Conservation (phyloP, 1,284 basidiomycete species). For the Irpex lacteus region DNA sequence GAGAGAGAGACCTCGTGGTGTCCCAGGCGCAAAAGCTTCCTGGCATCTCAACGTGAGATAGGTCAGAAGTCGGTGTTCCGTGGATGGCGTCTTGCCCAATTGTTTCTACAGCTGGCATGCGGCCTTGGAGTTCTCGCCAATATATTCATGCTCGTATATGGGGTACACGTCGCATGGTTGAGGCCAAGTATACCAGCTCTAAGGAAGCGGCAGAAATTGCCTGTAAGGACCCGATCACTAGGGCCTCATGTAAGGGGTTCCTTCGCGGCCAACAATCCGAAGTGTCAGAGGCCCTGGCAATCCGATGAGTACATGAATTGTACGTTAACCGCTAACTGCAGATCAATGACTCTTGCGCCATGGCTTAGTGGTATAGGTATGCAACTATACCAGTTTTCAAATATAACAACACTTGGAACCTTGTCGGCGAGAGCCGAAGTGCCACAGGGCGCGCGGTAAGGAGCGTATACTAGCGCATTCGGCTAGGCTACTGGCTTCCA, state of each 20-base stretch:
- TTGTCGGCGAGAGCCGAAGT: background rate
- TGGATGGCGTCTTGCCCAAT: background rate
- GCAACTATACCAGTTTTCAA: background rate
- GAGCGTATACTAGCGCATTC: background rate
- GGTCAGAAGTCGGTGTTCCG: background rate
- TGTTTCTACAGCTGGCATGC: background rate
- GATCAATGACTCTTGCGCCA: background rate
- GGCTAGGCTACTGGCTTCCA: background rate
- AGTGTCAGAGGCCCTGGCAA: background rate
- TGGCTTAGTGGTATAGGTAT: background rate
- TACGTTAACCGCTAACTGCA: background rate
- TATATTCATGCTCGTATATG: background rate
- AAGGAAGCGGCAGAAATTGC: no score
- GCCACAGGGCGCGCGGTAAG: background rate
- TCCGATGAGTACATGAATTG: background rate
- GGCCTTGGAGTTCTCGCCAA: background rate
- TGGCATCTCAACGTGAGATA: background rate
- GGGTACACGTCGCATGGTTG: no score
- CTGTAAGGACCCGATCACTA: background rate
- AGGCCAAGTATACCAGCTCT: no score
- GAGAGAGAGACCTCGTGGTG: background rate
- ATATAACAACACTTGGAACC: background rate
- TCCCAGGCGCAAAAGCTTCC: background rate
- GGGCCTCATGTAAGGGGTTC: background rate
- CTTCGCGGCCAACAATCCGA: background rate